Evolutionary conservation across 2,329 filamentous ascomycete species (phyloP), one percentile per base, ranked within the genome.

Genomic region (Cercospora zeae-maydis): DNA sequence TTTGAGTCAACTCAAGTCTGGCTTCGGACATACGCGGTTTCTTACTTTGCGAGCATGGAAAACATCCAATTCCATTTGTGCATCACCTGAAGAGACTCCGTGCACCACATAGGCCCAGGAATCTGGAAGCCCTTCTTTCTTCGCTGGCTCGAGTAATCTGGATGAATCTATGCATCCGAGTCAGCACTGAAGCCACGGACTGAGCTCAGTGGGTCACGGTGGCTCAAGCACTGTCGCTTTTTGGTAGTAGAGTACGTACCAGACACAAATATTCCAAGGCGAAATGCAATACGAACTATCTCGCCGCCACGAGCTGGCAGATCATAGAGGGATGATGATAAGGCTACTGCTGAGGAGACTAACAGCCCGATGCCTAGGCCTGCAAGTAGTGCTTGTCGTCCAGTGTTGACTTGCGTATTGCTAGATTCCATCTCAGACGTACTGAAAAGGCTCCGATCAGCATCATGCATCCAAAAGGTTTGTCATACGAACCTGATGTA

Each of bases 301-400:
- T 82, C 73, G 0, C 76, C 79, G 6, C 79, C 81, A n/a, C 71
- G 69, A 2, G 73, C 42, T 2, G 78, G 70, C 0, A 84, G 45
- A 19, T 82, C 78, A 0, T 73, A 67, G 4, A 81, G n/a, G 0
- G 70, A 74, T 0, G 70, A 60, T 4, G 82, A 73, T 1, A 81
- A 34, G 0, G 81, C 74, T 0, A 82, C 68, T 1, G 81, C 81
- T 16, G 78, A 73, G 0, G 76, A 70, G 4, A 79, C 69, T 0
- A 83, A 64, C 0, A 83, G 66, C 0, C 82, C 82, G n/a, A 79
- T 76, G 10, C 82, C 77, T 3, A 82, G 65, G 3, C 79, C 80
- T 11, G 74, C 70, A 13, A 82, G 74, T 16, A 45, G 36, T 61
- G 71, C 1, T 72, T 73, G 54, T 70, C 72, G 36, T 66, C 61